These are phyloP conservation scores for Suillus tomentosus DNA, from an alignment of 768 basidiomycete genomes.

Conservation along the genomic window DNA sequence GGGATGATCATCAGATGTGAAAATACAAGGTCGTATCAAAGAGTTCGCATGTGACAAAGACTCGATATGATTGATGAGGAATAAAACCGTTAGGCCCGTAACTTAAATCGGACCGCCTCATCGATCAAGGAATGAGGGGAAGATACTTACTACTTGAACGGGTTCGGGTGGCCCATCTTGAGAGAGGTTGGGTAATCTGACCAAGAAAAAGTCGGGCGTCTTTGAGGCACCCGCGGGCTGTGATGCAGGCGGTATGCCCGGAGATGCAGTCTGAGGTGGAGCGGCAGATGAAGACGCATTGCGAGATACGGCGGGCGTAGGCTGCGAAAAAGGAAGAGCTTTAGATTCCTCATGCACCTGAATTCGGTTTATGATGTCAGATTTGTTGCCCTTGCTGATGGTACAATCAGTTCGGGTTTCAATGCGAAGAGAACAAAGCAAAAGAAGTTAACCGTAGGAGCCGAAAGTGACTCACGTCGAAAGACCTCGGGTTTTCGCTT, in stretches of 20 bases:
- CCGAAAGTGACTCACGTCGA: conserved; percentile 45
- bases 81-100: background rate
- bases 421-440: conserved; percentile 9
- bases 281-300: conserved; percentile 30
- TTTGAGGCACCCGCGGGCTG: conserved; percentile 19
- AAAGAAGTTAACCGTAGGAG: background rate
- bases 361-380: conserved; percentile 54
- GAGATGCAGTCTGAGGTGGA: conserved; percentile 33
- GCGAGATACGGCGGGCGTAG: conserved; percentile 27
- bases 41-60: conserved; percentile 13
- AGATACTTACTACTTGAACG: conserved; percentile 58
- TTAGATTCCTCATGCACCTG: conserved; percentile 48
- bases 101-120: background rate
- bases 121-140: conserved; percentile 11
- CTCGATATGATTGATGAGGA: conserved; percentile 11
- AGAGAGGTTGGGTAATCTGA: conserved; percentile 60
- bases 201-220: conserved; percentile 42
- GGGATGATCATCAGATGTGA: conserved; percentile 11
- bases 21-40: conserved; percentile 15
- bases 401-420: conserved; percentile 13
- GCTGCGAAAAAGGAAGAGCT: conserved; percentile 22
- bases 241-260: conserved; percentile 45
- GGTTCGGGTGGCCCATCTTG: conserved; percentile 42
- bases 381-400: conserved; percentile 59
- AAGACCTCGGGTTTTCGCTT: conserved; percentile 58